Conservation (phyloP, 331 rosid species). For the Dryas integrifolia region DNA sequence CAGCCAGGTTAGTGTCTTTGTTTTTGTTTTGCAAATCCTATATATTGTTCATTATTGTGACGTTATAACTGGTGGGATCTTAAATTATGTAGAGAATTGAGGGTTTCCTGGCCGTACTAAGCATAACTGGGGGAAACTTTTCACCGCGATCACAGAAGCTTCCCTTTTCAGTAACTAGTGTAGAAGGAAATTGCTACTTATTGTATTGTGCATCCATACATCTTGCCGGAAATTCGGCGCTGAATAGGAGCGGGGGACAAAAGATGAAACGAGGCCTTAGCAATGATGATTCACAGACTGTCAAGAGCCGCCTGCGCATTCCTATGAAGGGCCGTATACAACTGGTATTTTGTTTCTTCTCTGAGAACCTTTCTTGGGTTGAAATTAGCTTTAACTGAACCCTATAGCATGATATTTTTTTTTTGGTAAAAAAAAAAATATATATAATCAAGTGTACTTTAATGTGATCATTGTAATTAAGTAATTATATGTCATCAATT, state of each 20-base stretch:
- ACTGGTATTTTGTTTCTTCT: conserved; percentile 46
- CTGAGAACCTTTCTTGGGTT: background rate
- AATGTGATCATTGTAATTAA: background rate
- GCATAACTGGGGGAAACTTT: conserved; percentile 72
- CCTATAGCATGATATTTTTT: background rate
- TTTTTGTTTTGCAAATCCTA: conserved; percentile 22
- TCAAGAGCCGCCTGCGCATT: conserved; percentile 67
- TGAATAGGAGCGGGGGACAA: conserved; percentile 50
- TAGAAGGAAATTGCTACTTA: conserved; percentile 72
- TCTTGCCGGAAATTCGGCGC: conserved; percentile 52
- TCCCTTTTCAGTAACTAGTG: conserved; percentile 78
- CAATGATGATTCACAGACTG: conserved; percentile 55
- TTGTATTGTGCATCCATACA: conserved; percentile 69
- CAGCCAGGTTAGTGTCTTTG: conserved; percentile 53
- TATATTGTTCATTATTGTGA: conserved; percentile 24
- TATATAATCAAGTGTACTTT: background rate
- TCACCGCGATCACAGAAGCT: conserved; percentile 83
- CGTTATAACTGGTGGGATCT: conserved; percentile 26
- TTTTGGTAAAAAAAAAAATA: too few species aligned
- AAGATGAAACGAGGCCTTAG: conserved; percentile 41
- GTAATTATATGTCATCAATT: background rate
- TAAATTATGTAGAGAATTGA: conserved; percentile 54
- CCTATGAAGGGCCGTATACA: conserved; percentile 91
- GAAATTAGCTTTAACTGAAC: background rate
- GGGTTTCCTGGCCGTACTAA: conserved; percentile 81